Conservation (phyloP, 768 basidiomycete genomes). For the Termitomyces titanicus region DNA sequence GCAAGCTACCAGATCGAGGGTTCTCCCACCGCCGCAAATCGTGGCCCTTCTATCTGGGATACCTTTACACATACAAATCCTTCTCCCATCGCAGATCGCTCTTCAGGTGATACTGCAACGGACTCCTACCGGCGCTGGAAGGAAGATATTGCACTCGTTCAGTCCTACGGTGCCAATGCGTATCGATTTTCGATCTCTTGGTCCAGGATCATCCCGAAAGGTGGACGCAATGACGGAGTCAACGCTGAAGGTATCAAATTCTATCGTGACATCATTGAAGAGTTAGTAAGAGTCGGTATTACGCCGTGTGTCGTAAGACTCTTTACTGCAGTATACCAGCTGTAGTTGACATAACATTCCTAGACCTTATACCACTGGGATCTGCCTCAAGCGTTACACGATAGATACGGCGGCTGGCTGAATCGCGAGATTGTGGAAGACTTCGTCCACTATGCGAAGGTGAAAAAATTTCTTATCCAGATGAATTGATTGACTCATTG, state of each 20-base stretch:
- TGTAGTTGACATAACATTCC: background rate
- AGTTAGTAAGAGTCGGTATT: slow-evolving; percentile 54
- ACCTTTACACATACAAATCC: slow-evolving; percentile 58
- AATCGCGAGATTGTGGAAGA: slow-evolving; percentile 62
- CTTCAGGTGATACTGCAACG: slow-evolving; percentile 63
- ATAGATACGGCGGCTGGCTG: slow-evolving; percentile 77
- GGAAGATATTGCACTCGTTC: slow-evolving; percentile 61
- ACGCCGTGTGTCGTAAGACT: slow-evolving; percentile 55
- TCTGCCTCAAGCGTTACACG: slow-evolving; percentile 66
- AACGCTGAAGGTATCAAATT: slow-evolving; percentile 64
- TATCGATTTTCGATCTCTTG: slow-evolving; percentile 77
- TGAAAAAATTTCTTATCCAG: slow-evolving; percentile 13
- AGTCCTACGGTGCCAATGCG: slow-evolving; percentile 59
- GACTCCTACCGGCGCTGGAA: slow-evolving; percentile 66
- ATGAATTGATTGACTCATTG: background rate
- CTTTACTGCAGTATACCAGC: background rate
- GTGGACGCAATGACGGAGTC: slow-evolving; percentile 57
- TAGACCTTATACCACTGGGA: slow-evolving; percentile 80
- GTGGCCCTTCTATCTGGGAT: slow-evolving; percentile 72
- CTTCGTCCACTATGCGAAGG: slow-evolving; percentile 58
- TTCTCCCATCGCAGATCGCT: slow-evolving; percentile 49
- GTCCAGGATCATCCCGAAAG: slow-evolving; percentile 67
- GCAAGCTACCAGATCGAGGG: slow-evolving; percentile 78
- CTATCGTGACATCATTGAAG: slow-evolving; percentile 67
- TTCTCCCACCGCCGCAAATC: slow-evolving; percentile 48